A percentile compares a stretch with the other conserved stretches of the same genome.
These are phyloP conservation scores for Elaeis guineensis DNA, from an alignment of 176 grass and related monocot species.

Conservation along the genomic window DNA sequence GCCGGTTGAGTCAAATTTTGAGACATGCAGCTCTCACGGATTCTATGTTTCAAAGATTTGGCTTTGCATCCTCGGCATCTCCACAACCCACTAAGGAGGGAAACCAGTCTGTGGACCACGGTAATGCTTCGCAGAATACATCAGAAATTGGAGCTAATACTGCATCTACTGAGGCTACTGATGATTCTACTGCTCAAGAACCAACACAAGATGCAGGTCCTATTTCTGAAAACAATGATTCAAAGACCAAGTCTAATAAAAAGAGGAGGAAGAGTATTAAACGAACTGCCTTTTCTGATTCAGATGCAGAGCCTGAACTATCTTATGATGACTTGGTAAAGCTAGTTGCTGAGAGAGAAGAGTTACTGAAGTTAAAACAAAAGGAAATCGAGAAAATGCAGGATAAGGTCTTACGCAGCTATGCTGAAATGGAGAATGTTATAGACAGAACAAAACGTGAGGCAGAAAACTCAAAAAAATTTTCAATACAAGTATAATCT, in stretches of 20 bases:
- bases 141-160: background rate
- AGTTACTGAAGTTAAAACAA: constrained; percentile 51
- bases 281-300: constrained; percentile 33
- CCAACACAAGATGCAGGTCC: constrained; percentile 18
- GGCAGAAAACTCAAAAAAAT: constrained; percentile 68
- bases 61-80: constrained; percentile 4
- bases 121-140: background rate
- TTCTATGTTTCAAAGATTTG: constrained; percentile 4
- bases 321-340: constrained; percentile 57
- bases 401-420: constrained; percentile 59
- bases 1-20: constrained; percentile 14
- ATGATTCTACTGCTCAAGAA: constrained; percentile 21
- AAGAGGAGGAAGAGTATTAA: constrained; percentile 17
- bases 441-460: constrained; percentile 53
- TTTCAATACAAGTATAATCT: constrained; percentile 46
- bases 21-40: constrained; percentile 3
- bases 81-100: constrained; percentile 12
- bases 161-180: constrained; percentile 14
- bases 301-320: constrained; percentile 36
- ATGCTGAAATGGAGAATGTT: constrained; percentile 76
- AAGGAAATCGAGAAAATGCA: constrained; percentile 62
- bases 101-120: constrained; percentile 4
- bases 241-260: background rate
- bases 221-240: constrained; percentile 6
- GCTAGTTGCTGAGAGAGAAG: constrained; percentile 61